Evolutionary conservation across 225 moss, liverwort and hornwort species (phyloP).

Genomic region (Climacium dendroides): DNA sequence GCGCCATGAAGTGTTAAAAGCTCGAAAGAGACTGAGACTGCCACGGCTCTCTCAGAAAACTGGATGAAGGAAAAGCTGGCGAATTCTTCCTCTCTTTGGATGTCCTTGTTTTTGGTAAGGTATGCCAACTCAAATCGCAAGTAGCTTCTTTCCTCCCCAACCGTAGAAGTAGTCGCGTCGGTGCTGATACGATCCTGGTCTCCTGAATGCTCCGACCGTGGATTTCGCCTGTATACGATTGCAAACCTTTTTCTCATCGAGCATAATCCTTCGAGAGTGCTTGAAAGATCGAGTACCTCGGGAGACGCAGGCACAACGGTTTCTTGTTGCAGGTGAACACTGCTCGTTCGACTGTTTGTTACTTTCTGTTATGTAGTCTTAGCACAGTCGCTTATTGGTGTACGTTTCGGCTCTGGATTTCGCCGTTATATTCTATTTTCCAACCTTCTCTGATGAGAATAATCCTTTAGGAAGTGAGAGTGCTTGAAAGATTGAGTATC

Average conservation of each 20-base stretch:
- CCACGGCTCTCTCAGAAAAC: not conserved
- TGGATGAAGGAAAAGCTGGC: not conserved
- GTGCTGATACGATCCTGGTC: not conserved
- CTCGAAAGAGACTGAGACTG: too few relatives aligned
- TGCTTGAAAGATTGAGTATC: not conserved
- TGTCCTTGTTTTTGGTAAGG: not conserved
- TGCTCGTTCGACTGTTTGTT: not conserved
- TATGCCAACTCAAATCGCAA: not conserved
- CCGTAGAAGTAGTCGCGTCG: not conserved
- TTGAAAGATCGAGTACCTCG: not conserved
- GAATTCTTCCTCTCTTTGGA: not conserved
- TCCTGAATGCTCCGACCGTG: not conserved
- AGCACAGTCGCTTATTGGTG: not conserved
- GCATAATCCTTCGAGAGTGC: not conserved
- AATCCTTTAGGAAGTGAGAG: too few relatives aligned
- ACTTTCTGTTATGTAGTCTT: not conserved
- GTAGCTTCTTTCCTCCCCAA: not conserved
- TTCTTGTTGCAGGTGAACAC: not conserved
- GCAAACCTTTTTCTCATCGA: not conserved
- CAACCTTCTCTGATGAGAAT: not conserved
- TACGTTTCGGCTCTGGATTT: not conserved
- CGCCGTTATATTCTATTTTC: not conserved
- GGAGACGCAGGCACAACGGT: not conserved
- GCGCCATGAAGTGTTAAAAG: not conserved
- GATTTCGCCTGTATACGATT: not conserved